These are phyloP conservation scores for Rubia yunnanensis DNA, from an alignment of 257 asterid genomes.

Conservation along the genomic window DNA sequence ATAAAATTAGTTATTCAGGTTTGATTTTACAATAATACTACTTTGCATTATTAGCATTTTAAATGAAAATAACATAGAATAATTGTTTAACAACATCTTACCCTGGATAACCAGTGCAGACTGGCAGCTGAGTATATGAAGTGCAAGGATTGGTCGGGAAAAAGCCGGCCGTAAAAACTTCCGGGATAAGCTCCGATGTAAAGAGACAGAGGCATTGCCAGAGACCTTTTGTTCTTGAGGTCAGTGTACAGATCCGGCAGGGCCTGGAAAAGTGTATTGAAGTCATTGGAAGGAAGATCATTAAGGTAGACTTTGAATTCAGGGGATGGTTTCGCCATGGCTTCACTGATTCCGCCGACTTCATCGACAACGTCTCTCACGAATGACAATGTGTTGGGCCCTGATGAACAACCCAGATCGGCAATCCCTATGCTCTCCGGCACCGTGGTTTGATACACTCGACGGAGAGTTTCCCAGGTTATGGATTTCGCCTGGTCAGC, in stretches of 20 bases:
- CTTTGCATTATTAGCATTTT: too few relatives aligned
- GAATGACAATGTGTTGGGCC: conserved; percentile 61
- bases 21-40: too few relatives aligned
- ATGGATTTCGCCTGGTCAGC: conserved; percentile 65
- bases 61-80: too few relatives aligned
- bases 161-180: conserved; percentile 66
- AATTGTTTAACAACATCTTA: too few relatives aligned
- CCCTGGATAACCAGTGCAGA: conserved; percentile 83
- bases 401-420: conserved; percentile 85
- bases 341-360: conserved; percentile 18
- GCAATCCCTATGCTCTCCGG: conserved; percentile 69
- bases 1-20: too few relatives aligned
- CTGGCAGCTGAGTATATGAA: conserved; percentile 65
- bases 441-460: conserved; percentile 18
- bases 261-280: conserved; percentile 64
- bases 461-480: conserved; percentile 36
- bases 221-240: conserved; percentile 22
- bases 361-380: conserved; percentile 39
- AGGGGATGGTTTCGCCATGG: conserved; percentile 16
- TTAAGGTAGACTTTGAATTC: conserved; percentile 59
- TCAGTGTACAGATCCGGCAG: conserved; percentile 52
- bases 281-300: conserved; percentile 73
- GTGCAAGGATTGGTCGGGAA: conserved; percentile 60
- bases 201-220: conserved; percentile 18
- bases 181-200: conserved; percentile 76